Conservation (phyloP, 2,329 filamentous ascomycete genomes). For the Penicillium janthinellum region DNA sequence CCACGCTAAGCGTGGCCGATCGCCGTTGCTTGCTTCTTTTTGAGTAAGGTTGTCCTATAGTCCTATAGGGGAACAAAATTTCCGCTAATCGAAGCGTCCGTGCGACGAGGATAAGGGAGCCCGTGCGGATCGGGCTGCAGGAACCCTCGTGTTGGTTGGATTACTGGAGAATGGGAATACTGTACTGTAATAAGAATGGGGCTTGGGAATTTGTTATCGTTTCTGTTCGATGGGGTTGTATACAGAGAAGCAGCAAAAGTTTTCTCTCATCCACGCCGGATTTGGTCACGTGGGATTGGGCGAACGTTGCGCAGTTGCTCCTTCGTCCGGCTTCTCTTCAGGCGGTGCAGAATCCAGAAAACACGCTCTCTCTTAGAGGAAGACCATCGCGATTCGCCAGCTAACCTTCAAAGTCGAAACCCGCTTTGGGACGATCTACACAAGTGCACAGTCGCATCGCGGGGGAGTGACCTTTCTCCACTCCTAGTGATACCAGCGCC, state of each 20-base stretch:
- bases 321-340: background rate
- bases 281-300: constrained; percentile 6
- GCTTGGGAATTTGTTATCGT: background rate
- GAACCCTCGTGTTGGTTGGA: constrained; percentile 2
- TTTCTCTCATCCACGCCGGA: background rate
- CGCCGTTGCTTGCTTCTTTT: background rate
- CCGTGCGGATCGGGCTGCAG: constrained; percentile 7
- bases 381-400: background rate
- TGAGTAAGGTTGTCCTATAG: background rate
- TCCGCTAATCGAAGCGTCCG: background rate
- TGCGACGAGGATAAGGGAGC: background rate
- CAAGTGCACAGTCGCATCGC: constrained; percentile 18
- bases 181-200: background rate
- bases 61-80: background rate
- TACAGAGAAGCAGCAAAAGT: background rate
- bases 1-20: constrained; percentile 3
- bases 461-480: constrained; percentile 15
- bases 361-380: background rate
- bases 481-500: background rate
- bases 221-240: background rate
- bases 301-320: background rate
- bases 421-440: constrained; percentile 15
- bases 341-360: background rate
- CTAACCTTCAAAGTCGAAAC: background rate
- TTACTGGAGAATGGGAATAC: background rate